Base-by-base conservation (phyloP, 2,329 filamentous ascomycete genomes). In the Aphanocladium album region DNA sequence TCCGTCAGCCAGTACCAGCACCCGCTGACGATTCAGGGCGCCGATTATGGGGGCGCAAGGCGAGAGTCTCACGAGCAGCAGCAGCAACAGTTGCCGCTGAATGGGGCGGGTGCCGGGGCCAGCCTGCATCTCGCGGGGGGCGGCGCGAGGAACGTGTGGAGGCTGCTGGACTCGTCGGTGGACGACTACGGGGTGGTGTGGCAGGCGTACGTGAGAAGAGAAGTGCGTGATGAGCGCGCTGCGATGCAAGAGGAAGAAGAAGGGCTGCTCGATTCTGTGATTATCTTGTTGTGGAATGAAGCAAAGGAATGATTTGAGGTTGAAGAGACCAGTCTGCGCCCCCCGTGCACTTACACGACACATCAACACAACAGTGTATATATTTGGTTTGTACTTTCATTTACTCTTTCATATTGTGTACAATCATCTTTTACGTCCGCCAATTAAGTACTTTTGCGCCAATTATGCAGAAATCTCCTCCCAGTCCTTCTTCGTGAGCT, bases 141-240 rank as follows among this genome's bases (percentile, higher is more conserved):
- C 8, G 60, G 51, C 2, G 30, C 39, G 1, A 71, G 71, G 25
- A 73, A 73, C 27, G 73, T 75, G 4, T 81, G 77, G 77, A 64
- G 62, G 35, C 65, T 81, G 59, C 60, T 79, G 46, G 77, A 81
- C 64, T 71, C 76, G 12, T 68, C 68, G 4, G 64, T 69, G 1
- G 70, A 69, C 2, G 64, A 69, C 1, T 65, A 71, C 19, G 76
- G 77, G 9, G 70, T 72, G 46, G 74, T 80, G 2, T 77, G 77
- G 77, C 79, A 81, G 70, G 77, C 76, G 0, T 81, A 81, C 47
- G 67, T 79, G 19, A 78, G 76, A 57, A 70, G 60, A 39, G 68
- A 67, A 57, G 63, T 9, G 50, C 63, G 58, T 5, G 25, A 43
- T 5, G 43, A 23, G 21, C 12, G 39, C 7, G 39, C 16, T 8